Conservation (phyloP, 2,329 filamentous ascomycete genomes). For the Penicillium oxalicum region DNA sequence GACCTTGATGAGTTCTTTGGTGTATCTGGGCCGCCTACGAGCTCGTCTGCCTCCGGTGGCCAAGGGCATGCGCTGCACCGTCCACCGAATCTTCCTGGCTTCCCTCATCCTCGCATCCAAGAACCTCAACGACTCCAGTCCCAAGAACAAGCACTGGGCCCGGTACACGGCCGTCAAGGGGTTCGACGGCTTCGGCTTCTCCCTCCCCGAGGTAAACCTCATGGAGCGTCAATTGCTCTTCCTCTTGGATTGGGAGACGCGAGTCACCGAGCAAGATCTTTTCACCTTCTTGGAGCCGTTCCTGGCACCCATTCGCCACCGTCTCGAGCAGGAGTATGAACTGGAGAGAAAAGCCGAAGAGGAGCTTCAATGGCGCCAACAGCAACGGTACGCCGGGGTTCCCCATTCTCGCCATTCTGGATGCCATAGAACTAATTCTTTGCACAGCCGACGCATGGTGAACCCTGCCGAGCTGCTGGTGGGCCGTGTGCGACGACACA, state of each 20-base stretch:
- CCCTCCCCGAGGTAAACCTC: conserved; percentile 89
- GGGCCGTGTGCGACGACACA: conserved; percentile 34
- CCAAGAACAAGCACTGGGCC: conserved; percentile 99
- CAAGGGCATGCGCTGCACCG: conserved; percentile 92
- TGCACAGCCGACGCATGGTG: conserved; percentile 27
- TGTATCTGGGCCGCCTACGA: conserved; percentile 83
- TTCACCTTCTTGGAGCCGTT: conserved; percentile 83
- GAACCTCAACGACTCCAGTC: conserved; percentile 96
- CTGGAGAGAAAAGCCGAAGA: conserved; percentile 34
- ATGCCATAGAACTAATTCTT: conserved; percentile 1
- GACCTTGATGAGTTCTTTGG: conserved; percentile 92
- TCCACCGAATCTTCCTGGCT: conserved; percentile 92
- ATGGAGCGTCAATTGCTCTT: conserved; percentile 99
- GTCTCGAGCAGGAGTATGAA: conserved; percentile 51
- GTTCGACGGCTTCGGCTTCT: conserved; percentile 79
- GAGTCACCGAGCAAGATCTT: conserved; percentile 78
- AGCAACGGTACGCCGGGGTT: conserved; percentile 31
- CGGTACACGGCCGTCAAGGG: conserved; percentile 75
- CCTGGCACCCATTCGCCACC: conserved; percentile 71
- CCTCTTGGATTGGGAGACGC: conserved; percentile 88
- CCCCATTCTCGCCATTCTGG: background rate
- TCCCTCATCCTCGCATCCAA: conserved; percentile 67
- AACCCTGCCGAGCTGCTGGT: conserved; percentile 32
- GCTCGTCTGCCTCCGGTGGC: conserved; percentile 84
- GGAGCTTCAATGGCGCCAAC: conserved; percentile 24